Base-by-base conservation (phyloP, 805 yeast genomes). In the Saturnispora diversa region DNA sequence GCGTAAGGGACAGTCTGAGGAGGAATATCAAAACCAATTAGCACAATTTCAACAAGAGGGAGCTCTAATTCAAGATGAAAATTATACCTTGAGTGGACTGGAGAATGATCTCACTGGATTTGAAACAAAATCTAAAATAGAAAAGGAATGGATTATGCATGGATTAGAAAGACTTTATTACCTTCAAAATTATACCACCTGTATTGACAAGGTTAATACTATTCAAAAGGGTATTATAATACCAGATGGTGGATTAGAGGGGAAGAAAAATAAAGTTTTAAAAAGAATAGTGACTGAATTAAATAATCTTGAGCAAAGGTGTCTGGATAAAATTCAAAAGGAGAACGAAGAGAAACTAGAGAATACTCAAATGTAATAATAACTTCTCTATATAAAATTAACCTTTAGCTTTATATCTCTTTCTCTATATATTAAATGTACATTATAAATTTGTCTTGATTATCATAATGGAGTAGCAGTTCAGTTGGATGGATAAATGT, bases 1-100 rank as follows among this genome's bases (percentile, higher is more conserved):
- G 20, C 69, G 95, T 31, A 84, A 82, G 50, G 79, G 77, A 0
- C 96, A 86, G 54, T 53, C 80, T 0, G 77, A 75, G 31, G 88
- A 78, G 40, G 82, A 74, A 42, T 86, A 62, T 48, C 60, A 54
- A 25, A 52, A 44, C 7, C 90, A 86, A 56, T 62, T 64, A 45
- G 46, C 47, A 3, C 72, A 69, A 50, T 85, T 75, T 52, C 59
- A 58, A 46, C 35, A 49, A 0, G 54, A 63, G 1, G 94, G 94
- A 0, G 92, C 94, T 0, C 60, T 64, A 1, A 27, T 44, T 15
- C 43, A 43, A 17, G 34, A 29, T 12, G 21, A 40, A 2, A 35
- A 35, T 9, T 43, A 24, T 20, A 35, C 44, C 4, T 20, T 27
- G 2, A 20, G 27, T 2, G 41, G 42, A 16, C 58, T 55, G 5